phyloP scores from a whole-genome alignment of 768 basidiomycete species.

The Chiua virens region DNA sequence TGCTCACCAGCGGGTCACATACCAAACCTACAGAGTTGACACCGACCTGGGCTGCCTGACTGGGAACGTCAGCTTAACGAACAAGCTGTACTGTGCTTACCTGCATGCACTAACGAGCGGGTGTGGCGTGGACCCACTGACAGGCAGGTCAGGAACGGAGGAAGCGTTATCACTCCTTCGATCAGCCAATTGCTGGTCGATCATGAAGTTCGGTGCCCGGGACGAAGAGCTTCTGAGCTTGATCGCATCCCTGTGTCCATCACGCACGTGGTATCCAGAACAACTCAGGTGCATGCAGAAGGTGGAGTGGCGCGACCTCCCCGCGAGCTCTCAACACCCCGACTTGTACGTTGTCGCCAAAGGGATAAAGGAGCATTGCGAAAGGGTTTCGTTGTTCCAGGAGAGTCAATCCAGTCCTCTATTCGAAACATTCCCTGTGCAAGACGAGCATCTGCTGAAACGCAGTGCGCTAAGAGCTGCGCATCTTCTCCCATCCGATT shows the following conservation, averaged over 20 bases:
- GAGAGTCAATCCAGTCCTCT: not conserved
- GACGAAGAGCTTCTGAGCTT: constrained; percentile 31
- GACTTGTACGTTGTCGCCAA: constrained; percentile 5
- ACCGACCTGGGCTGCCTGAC: constrained; percentile 27
- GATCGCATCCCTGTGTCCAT: constrained; percentile 35
- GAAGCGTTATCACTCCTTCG: constrained; percentile 40
- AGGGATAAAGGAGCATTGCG: constrained; percentile 23
- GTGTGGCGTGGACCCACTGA: constrained; percentile 43
- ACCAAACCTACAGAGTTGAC: constrained; percentile 32
- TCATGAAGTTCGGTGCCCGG: constrained; percentile 31
- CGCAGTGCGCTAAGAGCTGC: constrained; percentile 14
- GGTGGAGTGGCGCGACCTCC: constrained; percentile 11
- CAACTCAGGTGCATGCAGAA: constrained; percentile 26
- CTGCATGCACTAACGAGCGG: constrained; percentile 47
- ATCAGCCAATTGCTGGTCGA: constrained; percentile 40
- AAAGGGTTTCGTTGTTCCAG: constrained; percentile 5
- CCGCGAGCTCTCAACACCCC: not conserved
- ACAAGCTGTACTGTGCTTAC: constrained; percentile 38
- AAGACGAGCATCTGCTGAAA: constrained; percentile 13
- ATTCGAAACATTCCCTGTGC: constrained; percentile 15
- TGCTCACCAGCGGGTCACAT: constrained; percentile 6
- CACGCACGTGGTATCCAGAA: constrained; percentile 37
- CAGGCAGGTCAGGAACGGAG: constrained; percentile 40
- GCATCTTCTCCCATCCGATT: constrained; percentile 11
- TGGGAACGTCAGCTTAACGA: constrained; percentile 24